Percentiles rank a stretch among this genome's conserved stretches.
These are phyloP conservation scores for Lippia alba DNA, from an alignment of 305 asterid species.

Conservation along the genomic window DNA sequence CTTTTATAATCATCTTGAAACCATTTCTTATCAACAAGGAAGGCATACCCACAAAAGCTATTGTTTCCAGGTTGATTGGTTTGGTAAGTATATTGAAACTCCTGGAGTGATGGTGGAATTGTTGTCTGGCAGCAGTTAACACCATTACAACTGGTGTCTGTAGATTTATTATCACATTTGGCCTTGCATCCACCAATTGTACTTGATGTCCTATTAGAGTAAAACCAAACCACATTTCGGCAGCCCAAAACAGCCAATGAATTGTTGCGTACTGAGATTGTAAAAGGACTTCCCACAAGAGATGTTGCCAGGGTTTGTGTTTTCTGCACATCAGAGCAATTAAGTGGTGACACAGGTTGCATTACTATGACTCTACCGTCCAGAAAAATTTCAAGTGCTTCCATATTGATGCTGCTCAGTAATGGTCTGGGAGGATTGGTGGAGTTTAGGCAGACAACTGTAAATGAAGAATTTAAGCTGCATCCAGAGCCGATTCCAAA, in stretches of 20 bases:
- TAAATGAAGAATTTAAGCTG: slow-evolving; percentile 40
- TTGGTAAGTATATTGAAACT: slow-evolving; percentile 25
- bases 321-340: slow-evolving; percentile 30
- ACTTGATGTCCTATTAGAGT: neutral
- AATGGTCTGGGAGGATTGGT: slow-evolving; percentile 17
- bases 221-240: slow-evolving; percentile 39
- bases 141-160: slow-evolving; percentile 33
- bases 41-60: slow-evolving; percentile 38
- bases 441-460: slow-evolving; percentile 32
- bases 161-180: slow-evolving; percentile 27
- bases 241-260: slow-evolving; percentile 43
- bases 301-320: slow-evolving; percentile 6
- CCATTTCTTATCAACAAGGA: slow-evolving; percentile 43
- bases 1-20: slow-evolving; percentile 11
- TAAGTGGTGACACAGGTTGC: slow-evolving; percentile 35
- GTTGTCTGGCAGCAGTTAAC: slow-evolving; percentile 42
- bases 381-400: slow-evolving; percentile 30
- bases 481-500: slow-evolving; percentile 43
- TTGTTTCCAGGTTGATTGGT: neutral
- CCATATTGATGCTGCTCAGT: slow-evolving; percentile 34
- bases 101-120: slow-evolving; percentile 26
- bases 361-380: slow-evolving; percentile 34
- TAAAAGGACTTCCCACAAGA: slow-evolving; percentile 37
- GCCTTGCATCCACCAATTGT: slow-evolving; percentile 44
- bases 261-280: slow-evolving; percentile 35